Conservation (phyloP, 2,329 filamentous ascomycete species). For the Zymoseptoria brevis region DNA sequence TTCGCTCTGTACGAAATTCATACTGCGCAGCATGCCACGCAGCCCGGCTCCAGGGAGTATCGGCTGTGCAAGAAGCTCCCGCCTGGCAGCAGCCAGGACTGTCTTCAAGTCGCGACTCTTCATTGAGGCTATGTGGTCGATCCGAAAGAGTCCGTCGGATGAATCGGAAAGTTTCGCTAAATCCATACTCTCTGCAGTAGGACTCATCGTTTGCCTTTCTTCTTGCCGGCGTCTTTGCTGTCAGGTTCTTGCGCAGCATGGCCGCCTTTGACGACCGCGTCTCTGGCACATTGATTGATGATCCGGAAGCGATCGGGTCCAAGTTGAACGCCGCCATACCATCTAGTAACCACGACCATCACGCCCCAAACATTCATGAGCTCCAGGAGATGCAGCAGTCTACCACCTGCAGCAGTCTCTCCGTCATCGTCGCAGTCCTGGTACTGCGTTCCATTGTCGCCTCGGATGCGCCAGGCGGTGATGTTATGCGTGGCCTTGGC, state of each 20-base stretch:
- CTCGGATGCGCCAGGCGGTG: constrained; percentile 79
- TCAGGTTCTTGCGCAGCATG: constrained; percentile 48
- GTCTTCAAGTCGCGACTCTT: not conserved
- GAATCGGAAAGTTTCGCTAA: not conserved
- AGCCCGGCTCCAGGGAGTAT: not conserved
- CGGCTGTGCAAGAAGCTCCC: not conserved
- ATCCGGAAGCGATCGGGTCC: constrained; percentile 84
- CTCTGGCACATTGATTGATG: constrained; percentile 79
- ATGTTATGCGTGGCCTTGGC: constrained; percentile 92
- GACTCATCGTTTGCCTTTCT: constrained; percentile 18
- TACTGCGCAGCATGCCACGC: not conserved
- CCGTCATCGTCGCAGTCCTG: constrained; percentile 97
- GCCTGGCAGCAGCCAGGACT: not conserved
- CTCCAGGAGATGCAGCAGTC: constrained; percentile 84
- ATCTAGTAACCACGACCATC: constrained; percentile 85
- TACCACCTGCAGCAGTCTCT: constrained; percentile 80
- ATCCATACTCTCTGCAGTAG: not conserved
- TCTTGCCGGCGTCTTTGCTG: constrained; percentile 11
- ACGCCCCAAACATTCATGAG: constrained; percentile 90
- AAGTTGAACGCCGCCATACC: constrained; percentile 88
- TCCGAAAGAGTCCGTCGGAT: not conserved
- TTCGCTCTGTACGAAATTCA: not conserved
- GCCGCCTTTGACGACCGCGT: constrained; percentile 72
- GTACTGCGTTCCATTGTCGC: constrained; percentile 44
- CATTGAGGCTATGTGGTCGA: not conserved